A percentile compares a stretch with the other conserved stretches of the same genome.
Conservation (phyloP, 495 filamentous ascomycete species). For the Trichoderma virens region DNA sequence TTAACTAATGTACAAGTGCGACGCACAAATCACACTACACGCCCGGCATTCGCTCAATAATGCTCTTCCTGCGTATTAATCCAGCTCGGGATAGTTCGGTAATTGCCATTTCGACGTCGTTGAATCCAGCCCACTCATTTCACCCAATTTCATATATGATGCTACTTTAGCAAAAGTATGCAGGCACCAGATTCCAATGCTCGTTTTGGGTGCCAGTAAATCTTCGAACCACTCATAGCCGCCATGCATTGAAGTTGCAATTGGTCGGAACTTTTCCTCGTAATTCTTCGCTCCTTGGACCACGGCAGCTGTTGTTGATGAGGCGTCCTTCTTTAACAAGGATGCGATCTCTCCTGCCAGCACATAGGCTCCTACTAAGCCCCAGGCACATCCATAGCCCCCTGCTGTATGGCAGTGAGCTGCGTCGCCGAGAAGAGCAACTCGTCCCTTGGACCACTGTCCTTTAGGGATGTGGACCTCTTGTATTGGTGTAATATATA, state of each 20-base stretch:
- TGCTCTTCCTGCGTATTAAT: not conserved
- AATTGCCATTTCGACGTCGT: not conserved
- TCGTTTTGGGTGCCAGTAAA: slow-evolving; percentile 11
- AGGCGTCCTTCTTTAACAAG: slow-evolving; percentile 15
- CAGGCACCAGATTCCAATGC: slow-evolving; percentile 11
- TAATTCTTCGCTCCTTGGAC: slow-evolving; percentile 16
- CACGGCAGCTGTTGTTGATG: slow-evolving; percentile 12
- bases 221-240: not conserved
- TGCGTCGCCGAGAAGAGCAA: slow-evolving; percentile 50
- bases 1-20: not conserved
- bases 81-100: not conserved
- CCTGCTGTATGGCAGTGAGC: slow-evolving; percentile 41
- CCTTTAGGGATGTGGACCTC: slow-evolving; percentile 30
- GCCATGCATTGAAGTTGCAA: slow-evolving; percentile 14
- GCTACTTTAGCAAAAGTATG: slow-evolving; percentile 10
- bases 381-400: slow-evolving; percentile 40
- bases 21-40: not conserved
- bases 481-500: slow-evolving; percentile 37
- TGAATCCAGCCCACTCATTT: slow-evolving; percentile 1
- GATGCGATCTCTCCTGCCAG: slow-evolving; percentile 46
- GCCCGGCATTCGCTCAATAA: not conserved
- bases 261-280: slow-evolving; percentile 16
- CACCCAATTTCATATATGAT: slow-evolving; percentile 10
- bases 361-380: slow-evolving; percentile 42
- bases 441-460: slow-evolving; percentile 36